Base-by-base conservation (phyloP, 2,329 filamentous ascomycete species). In the Botrytis elliptica region DNA sequence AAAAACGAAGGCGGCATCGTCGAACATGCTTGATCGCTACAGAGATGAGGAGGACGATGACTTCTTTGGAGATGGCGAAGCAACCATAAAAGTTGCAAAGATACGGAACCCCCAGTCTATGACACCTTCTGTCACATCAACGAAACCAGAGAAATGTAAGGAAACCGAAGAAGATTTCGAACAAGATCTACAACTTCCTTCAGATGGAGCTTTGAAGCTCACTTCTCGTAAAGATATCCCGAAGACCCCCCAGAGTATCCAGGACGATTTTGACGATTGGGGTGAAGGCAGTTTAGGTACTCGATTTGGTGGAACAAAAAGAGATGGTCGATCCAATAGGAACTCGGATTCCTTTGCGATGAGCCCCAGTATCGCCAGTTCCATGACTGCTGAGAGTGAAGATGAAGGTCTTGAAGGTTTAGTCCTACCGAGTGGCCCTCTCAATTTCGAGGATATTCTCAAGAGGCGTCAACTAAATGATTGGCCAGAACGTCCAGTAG, bases 361-460 rank as follows among this genome's bases (percentile, higher is more conserved):
- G 82, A 98, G 95, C 80, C 95, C 96, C 22, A 98, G 95, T 81
- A 88, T 97, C 73, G 93, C 94, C 33, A 98, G 95, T 82, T 96
- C 93, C 76, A 90, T 97, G 78, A 97, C 94, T 2, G 88, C 90
- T 16, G 96, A 98, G 84, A 98, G 95, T 80, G 95, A 98, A 80
- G 95, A 97, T 77, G 95, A 98, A 82, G 92, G 93, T 10, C 88
- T 98, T 75, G 93, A 96, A 75, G 95, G 95, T n/a, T 87, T 99
- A 22, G 86, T 97, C 33, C 86, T 98, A 29, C 96, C 96, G 0
- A 87, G 88, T 71, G 95, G 94, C 1, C 93, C 93, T 33, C 86
- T 99, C 70, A 91, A 97, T 82, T 92, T 98, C 79, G 88, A 89
- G 59, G 91, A 94, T 76, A 90, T 94, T 70, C 85, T 98, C 60